A percentile compares a stretch with the other conserved stretches of the same genome.
Conservation (phyloP, 2,329 filamentous ascomycete species). For the Phialophora chinensis region DNA sequence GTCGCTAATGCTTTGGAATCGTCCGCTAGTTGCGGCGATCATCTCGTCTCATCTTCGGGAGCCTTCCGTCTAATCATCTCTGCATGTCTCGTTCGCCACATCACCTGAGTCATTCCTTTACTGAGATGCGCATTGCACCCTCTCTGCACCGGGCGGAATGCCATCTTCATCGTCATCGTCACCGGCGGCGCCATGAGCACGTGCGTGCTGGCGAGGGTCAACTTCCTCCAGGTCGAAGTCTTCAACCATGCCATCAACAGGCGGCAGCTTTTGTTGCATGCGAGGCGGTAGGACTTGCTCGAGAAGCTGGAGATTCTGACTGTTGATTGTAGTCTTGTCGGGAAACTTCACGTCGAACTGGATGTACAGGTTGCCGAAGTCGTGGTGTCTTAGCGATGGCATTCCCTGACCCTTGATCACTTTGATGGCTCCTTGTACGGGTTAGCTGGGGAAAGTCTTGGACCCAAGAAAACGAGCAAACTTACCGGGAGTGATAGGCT, state of each 20-base stretch:
- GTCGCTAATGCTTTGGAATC: conserved; percentile 26
- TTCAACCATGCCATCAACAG: conserved; percentile 87
- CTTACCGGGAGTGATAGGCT: conserved; percentile 91
- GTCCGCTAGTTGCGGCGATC: conserved; percentile 18
- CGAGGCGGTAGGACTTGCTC: conserved; percentile 83
- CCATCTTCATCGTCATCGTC: conserved; percentile 73
- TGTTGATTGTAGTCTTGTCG: conserved; percentile 64
- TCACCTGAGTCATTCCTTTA: conserved; percentile 42
- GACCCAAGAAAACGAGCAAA: conserved; percentile 10
- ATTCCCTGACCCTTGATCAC: conserved; percentile 96
- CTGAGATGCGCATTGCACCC: conserved; percentile 60
- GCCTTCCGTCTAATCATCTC: conserved; percentile 7
- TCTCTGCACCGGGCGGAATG: conserved; percentile 55
- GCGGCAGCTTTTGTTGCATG: conserved; percentile 68
- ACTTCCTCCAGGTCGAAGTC: conserved; percentile 85
- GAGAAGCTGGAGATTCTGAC: conserved; percentile 76
- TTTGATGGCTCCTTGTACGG: conserved; percentile 76
- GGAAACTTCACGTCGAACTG: conserved; percentile 99
- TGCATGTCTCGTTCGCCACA: conserved; percentile 16
- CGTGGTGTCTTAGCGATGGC: conserved; percentile 94
- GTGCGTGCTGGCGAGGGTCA: conserved; percentile 68
- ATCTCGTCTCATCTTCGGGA: conserved; percentile 12
- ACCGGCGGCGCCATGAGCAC: conserved; percentile 69
- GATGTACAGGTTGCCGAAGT: conserved; percentile 94
- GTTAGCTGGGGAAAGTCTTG: conserved; percentile 15